Evolutionary conservation across 495 filamentous ascomycete species (phyloP).

Genomic region (Penicillium chermesinum): DNA sequence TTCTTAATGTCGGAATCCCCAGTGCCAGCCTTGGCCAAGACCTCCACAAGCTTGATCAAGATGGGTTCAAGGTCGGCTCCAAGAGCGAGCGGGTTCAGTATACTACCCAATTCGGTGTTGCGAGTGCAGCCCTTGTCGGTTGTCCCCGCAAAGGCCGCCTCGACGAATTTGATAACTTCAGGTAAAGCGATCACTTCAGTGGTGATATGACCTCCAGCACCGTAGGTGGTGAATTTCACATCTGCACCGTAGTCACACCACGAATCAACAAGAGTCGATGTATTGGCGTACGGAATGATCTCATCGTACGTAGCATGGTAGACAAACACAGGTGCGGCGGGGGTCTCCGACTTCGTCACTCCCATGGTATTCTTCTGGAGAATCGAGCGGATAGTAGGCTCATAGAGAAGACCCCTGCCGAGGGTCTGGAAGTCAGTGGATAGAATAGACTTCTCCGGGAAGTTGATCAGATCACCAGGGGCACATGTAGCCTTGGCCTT

Average conservation of each 20-base stretch:
- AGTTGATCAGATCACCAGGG: conserved; percentile 15
- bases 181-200: conserved; percentile 24
- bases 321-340: conserved; percentile 29
- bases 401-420: conserved; percentile 17
- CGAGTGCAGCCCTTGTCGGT: conserved; percentile 16
- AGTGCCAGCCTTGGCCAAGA: conserved; percentile 10
- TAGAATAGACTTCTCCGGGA: conserved; percentile 22
- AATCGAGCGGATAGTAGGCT: conserved; percentile 18
- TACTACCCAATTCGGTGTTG: conserved; percentile 17
- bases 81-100: conserved; percentile 25
- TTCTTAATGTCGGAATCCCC: conserved; percentile 18
- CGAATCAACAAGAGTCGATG: conserved; percentile 15
- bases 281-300: conserved; percentile 28
- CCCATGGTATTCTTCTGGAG: conserved; percentile 23
- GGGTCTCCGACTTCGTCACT: conserved; percentile 20
- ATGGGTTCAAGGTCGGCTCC: conserved; percentile 27
- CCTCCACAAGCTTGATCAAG: conserved; percentile 19
- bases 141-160: conserved; percentile 25
- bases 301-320: conserved; percentile 32
- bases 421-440: conserved; percentile 22
- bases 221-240: conserved; percentile 29
- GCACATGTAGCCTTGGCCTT: conserved; percentile 17
- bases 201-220: conserved; percentile 26
- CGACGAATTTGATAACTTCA: conserved; percentile 21
- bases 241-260: conserved; percentile 27